Percentiles rank a stretch among this genome's conserved stretches.
phyloP scores from a whole-genome alignment of 306 rosid species.

The Potentilla sterilis region DNA sequence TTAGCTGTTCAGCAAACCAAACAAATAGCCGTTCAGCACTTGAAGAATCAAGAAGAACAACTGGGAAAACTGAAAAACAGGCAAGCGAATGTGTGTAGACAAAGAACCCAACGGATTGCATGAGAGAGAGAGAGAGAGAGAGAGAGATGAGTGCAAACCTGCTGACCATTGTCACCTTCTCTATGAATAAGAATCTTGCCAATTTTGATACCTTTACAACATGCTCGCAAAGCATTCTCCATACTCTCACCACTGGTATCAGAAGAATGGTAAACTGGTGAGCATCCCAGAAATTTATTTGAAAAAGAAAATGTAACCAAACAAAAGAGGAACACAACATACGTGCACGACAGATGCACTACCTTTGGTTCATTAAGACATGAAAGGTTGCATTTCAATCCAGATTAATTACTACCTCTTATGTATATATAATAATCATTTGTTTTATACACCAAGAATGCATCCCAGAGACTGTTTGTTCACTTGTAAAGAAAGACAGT shows the following conservation, averaged over 20 bases:
- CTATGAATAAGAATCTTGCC: slow-evolving; percentile 99
- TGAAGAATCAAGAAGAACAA: slow-evolving; percentile 19
- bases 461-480: neutral
- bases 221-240: slow-evolving; percentile 99
- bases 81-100: neutral
- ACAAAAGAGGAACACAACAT: neutral
- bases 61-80: neutral
- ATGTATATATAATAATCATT: slow-evolving; percentile 1
- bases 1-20: slow-evolving; percentile 55
- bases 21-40: slow-evolving; percentile 51
- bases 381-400: neutral
- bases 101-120: neutral
- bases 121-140: neutral
- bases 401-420: neutral
- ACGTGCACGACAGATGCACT: neutral
- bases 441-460: slow-evolving; percentile 1
- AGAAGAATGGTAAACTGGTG: slow-evolving; percentile 23
- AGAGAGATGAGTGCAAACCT: slow-evolving; percentile 51
- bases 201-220: slow-evolving; percentile 98
- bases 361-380: neutral
- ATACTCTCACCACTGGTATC: slow-evolving; percentile 89
- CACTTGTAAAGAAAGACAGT: neutral
- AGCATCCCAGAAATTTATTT: neutral
- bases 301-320: neutral
- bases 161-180: slow-evolving; percentile 99